Evolutionary conservation across 306 rosid genomes (phyloP).

Genomic region (Morella rubra): DNA sequence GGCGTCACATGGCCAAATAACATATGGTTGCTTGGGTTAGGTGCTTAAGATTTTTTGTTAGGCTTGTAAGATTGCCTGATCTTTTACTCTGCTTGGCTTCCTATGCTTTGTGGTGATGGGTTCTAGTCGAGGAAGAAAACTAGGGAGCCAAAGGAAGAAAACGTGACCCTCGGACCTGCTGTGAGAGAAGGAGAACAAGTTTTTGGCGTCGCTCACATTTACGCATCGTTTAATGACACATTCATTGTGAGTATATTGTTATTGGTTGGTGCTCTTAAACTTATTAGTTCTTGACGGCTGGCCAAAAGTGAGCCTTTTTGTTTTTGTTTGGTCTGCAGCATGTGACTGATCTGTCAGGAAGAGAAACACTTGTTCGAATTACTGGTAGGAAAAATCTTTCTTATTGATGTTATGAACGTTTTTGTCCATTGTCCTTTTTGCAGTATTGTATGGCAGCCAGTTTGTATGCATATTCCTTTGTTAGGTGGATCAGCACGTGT

Average conservation of each 20-base stretch:
- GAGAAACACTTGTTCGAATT: conserved; percentile 80
- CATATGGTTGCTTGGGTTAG: not conserved
- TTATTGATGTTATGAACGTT: not conserved
- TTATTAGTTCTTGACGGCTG: not conserved
- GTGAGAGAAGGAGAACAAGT: conserved; percentile 85
- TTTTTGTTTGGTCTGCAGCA: conserved; percentile 47
- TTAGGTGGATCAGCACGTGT: not conserved
- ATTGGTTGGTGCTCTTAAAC: not conserved
- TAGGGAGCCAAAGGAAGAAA: conserved; percentile 86
- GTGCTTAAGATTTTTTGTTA: conserved; percentile 1
- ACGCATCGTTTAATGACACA: conserved; percentile 81
- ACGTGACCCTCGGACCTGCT: conserved; percentile 76
- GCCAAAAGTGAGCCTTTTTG: conserved; percentile 30
- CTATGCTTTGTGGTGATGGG: conserved; percentile 4
- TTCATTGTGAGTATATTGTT: conserved; percentile 56
- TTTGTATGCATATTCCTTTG: not conserved
- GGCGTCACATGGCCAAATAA: not conserved
- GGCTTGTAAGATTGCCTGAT: not conserved
- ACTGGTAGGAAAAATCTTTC: conserved; percentile 47
- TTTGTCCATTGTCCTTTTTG: not conserved
- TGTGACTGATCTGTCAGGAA: conserved; percentile 79
- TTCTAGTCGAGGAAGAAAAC: conserved; percentile 62
- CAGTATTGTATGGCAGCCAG: not conserved
- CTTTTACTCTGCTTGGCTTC: conserved; percentile 5
- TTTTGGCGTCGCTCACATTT: conserved; percentile 82